Evolutionary conservation across 202 grass and related monocot genomes (phyloP), one percentile per base, ranked within the genome.

Genomic region (Setaria viridis): DNA sequence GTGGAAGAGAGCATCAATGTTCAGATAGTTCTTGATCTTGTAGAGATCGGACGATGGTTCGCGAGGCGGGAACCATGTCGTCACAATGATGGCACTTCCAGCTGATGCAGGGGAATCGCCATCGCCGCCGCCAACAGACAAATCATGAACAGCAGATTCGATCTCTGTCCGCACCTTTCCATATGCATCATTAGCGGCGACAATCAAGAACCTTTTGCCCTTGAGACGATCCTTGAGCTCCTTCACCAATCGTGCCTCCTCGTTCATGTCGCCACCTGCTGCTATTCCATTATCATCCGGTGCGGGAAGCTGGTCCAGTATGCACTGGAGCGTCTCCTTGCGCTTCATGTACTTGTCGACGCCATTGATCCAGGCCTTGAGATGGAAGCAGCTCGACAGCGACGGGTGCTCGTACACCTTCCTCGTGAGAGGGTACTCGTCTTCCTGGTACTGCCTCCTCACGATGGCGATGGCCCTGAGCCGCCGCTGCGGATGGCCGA

Each of bases 321-420:
- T 25, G 67, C 16, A 46, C 41, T 10, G 67, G 12, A 46, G 67
- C 3, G 41, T 25, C 41, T 3, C 15, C 63, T 67, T 16, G 34
- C 64, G 64, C 35, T 37, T 9, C 6, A 3, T 67, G 34, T 67
- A 67, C 15, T 19, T 67, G 7, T 25, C 67, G 67, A 25, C 10
- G 67, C 41, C 33, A 19, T 67, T 70, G 67, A 70, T 70, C 67
- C 67, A 46, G 9, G 67, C 67, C 67, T 47, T 70, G 67, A n/a
- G 3, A 3, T 46, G 10, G 67, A 47, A 70, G 11, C 42, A 12
- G 20, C 34, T 41, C 2, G 64, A 41, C 35, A 46, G 3, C 0
- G 67, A 70, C 4, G 67, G 42, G 10, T 47, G 37, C 20, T 70
- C 42, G 42, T 70, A 70, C 67, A 70, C 41, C 8, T 70, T 43